These are phyloP conservation scores for Arthromyces matolae DNA, from an alignment of 768 basidiomycete genomes.

Conservation along the genomic window DNA sequence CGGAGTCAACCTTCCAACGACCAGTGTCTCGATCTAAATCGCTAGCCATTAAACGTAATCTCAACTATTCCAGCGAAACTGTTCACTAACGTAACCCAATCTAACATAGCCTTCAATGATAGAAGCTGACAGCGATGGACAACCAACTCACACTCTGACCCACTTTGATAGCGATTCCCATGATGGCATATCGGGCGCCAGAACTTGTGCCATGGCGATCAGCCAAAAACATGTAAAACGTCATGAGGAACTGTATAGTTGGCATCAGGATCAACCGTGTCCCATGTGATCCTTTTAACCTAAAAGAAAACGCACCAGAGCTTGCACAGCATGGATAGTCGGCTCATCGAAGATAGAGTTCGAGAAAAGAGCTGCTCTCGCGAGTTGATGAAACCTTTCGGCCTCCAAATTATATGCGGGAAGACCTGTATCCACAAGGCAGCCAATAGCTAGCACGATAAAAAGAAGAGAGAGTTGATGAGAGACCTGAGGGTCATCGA, in stretches of 20 bases:
- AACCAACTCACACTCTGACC: conserved; percentile 59
- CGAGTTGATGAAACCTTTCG: conserved; percentile 66
- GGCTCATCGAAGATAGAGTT: conserved; percentile 65
- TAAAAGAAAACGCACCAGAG: conserved; percentile 55
- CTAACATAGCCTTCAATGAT: conserved; percentile 28
- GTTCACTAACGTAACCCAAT: conserved; percentile 62
- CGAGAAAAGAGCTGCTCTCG: conserved; percentile 61
- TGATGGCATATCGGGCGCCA: conserved; percentile 63
- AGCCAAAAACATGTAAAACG: conserved; percentile 63
- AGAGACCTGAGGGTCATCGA: conserved; percentile 49
- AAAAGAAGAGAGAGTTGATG: conserved; percentile 64
- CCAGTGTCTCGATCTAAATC: conserved; percentile 63
- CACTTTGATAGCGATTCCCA: conserved; percentile 67
- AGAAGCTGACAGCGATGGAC: conserved; percentile 10
- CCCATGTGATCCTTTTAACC: conserved; percentile 8
- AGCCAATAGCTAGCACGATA: conserved; percentile 65
- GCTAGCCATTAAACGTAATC: conserved; percentile 5
- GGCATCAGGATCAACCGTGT: conserved; percentile 11
- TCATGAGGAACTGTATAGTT: conserved; percentile 56
- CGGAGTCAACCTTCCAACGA: conserved; percentile 57
- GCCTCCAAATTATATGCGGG: conserved; percentile 63
- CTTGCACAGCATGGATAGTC: conserved; percentile 63
- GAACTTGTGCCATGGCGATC: conserved; percentile 66
- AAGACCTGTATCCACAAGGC: conserved; percentile 53
- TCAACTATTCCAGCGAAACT: conserved; percentile 5